Evolutionary conservation across 2,329 filamentous ascomycete species (phyloP).

Genomic region (Cryphonectria nitschkei): DNA sequence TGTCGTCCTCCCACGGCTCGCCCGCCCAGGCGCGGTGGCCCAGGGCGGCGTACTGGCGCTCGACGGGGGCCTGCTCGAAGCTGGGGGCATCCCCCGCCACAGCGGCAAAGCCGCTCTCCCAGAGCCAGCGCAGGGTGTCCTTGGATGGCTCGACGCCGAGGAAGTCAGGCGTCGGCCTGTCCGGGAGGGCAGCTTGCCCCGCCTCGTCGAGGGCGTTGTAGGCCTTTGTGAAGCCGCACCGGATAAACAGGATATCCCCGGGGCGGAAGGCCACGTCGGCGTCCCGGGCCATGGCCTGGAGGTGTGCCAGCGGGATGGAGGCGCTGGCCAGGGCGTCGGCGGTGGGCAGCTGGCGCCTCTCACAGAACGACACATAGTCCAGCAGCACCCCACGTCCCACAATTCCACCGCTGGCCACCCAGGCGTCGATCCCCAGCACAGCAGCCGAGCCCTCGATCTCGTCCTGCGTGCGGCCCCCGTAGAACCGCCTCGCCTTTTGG

Average conservation of each 20-base stretch:
- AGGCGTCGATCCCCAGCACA: slow-evolving; percentile 16
- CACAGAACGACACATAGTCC: slow-evolving; percentile 14
- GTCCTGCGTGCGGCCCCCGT: slow-evolving; percentile 9
- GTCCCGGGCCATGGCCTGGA: slow-evolving; percentile 4
- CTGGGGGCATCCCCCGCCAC: slow-evolving; percentile 66
- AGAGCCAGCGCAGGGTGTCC: slow-evolving; percentile 56
- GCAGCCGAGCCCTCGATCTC: slow-evolving; percentile 1
- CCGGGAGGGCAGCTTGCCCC: neutral
- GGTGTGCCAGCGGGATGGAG: slow-evolving; percentile 7
- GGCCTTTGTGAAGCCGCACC: slow-evolving; percentile 12
- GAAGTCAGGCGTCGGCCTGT: slow-evolving; percentile 16
- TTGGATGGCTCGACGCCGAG: slow-evolving; percentile 10
- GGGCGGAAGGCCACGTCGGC: slow-evolving; percentile 3
- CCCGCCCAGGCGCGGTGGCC: neutral
- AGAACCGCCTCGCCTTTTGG: slow-evolving; percentile 17
- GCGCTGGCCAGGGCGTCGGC: slow-evolving; percentile 7
- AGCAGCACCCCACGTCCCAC: slow-evolving; percentile 23
- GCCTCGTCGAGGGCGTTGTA: neutral
- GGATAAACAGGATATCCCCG: slow-evolving; percentile 20
- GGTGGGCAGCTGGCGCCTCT: neutral
- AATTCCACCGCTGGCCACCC: slow-evolving; percentile 10
- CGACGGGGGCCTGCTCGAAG: slow-evolving; percentile 64
- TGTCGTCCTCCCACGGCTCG: slow-evolving; percentile 5
- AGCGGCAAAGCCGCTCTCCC: slow-evolving; percentile 69
- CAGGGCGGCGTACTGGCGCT: neutral